A percentile compares a stretch with the other conserved stretches of the same genome.
These are phyloP conservation scores for Nicotiana sylvestris DNA, from an alignment of 257 asterid species.

Conservation along the genomic window DNA sequence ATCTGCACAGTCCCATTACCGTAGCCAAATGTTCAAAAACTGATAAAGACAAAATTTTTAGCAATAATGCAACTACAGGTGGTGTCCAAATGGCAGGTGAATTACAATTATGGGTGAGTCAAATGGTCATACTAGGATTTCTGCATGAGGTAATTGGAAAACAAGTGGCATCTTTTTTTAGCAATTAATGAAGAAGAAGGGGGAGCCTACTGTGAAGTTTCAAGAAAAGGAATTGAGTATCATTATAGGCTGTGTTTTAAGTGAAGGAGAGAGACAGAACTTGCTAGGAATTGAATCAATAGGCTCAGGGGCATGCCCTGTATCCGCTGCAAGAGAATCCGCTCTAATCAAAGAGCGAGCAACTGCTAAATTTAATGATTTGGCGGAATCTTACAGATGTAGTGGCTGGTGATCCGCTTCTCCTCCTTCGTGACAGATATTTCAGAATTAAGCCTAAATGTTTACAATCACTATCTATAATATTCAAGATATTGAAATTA, in stretches of 20 bases:
- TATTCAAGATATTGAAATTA: neutral
- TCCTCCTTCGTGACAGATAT: neutral
- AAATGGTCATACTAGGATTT: neutral
- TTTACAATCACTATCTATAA: neutral
- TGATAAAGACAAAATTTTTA: neutral
- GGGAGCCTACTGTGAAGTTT: no score
- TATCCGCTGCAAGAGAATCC: no score
- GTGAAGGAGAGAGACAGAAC: no score
- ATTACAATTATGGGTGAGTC: neutral
- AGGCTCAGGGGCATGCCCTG: no score
- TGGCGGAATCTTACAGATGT: no score
- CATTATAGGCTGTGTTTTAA: no score
- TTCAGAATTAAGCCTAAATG: neutral
- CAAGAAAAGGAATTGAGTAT: no score
- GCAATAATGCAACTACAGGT: neutral
- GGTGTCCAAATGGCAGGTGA: constrained; percentile 4
- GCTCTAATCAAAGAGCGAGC: no score
- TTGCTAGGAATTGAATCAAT: no score
- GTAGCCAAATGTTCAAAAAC: neutral
- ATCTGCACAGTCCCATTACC: constrained; percentile 3
- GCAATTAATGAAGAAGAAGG: neutral
- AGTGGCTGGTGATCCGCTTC: no score
- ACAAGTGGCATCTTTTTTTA: neutral
- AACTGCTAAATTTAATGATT: no score
- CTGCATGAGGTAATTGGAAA: neutral